Base-by-base conservation (phyloP, 2,329 filamentous ascomycete genomes). In the Rutstroemia sp. region DNA sequence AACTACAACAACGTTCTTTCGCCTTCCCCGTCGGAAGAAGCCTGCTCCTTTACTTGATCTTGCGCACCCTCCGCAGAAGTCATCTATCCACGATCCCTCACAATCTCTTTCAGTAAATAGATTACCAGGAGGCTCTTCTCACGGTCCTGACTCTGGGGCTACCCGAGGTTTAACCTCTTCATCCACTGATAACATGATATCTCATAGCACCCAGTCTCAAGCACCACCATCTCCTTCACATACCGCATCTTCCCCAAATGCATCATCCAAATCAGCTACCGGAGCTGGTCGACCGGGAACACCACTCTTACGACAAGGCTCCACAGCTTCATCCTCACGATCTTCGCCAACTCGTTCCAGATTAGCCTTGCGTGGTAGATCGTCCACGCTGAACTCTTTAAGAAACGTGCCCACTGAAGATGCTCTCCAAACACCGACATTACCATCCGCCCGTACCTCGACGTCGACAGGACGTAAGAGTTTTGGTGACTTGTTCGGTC, bases 401-500 rank as follows among this genome's bases (percentile, higher is more conserved):
- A 83, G 86, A 17, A 84, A 87, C 61, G 79, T 82, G 54, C 89
- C 86, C 0, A 83, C 84, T 17, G 88, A 90, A 59, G 82, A 87
- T 36, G 82, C 85, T 54, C 78, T 87, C 5, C 76, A 82, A 6
- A 83, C 86, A 3, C 84, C 84, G 4, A 81, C 81, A 23, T 72
- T 83, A n/a, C 67, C 65, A 36, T 68, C 69, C 4, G 63, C 64
- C 2, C 80, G 91, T 51, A 92, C 84, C 5, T 96, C 92, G 1
- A 89, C 87, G 1, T 96, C 90, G 0, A 92, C 87, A n/a, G 91
- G 92, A 5, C 82, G 94, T 54, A 94, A 92, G 72, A 97, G 92
- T 71, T 90, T 99, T 65, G 90, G 92, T 53, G 94, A 96, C 63
- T 76, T 97, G 19, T 84, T 99, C 65, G 86, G 83, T 14, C 75